Evolutionary conservation across 441 rosid species (phyloP).

Genomic region (Macaranga tanarius): DNA sequence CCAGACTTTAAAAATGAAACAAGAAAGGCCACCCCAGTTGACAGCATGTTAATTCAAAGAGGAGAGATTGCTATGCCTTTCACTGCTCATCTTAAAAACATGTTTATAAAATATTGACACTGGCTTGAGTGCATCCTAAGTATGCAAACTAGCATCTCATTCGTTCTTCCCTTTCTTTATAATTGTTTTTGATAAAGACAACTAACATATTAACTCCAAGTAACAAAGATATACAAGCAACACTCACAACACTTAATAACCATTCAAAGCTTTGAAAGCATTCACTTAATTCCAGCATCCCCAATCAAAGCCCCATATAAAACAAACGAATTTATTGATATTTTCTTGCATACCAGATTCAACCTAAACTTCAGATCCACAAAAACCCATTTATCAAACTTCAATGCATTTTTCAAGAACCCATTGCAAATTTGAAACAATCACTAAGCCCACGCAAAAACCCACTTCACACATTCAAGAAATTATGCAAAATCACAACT

Average conservation of each 20-base stretch:
- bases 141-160: too few species aligned
- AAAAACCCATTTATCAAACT: slow-evolving; percentile 21
- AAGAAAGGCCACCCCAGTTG: too few species aligned
- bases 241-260: neutral
- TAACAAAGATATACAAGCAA: neutral
- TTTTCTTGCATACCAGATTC: slow-evolving; percentile 15
- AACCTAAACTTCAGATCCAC: slow-evolving; percentile 36
- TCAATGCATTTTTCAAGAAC: neutral
- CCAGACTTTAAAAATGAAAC: neutral
- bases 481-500: slow-evolving; percentile 17
- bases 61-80: too few species aligned
- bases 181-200: neutral
- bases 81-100: too few species aligned
- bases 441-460: slow-evolving; percentile 21
- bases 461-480: slow-evolving; percentile 26
- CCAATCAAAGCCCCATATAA: too few species aligned
- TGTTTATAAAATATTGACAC: too few species aligned
- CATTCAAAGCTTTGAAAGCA: neutral
- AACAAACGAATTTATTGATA: neutral
- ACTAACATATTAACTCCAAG: neutral
- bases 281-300: slow-evolving; percentile 4
- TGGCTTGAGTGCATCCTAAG: too few species aligned
- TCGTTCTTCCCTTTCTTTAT: neutral
- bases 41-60: too few species aligned
- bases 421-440: slow-evolving; percentile 13